Conservation (phyloP, 73 alveolate species). For the Tetrahymena borealis region DNA sequence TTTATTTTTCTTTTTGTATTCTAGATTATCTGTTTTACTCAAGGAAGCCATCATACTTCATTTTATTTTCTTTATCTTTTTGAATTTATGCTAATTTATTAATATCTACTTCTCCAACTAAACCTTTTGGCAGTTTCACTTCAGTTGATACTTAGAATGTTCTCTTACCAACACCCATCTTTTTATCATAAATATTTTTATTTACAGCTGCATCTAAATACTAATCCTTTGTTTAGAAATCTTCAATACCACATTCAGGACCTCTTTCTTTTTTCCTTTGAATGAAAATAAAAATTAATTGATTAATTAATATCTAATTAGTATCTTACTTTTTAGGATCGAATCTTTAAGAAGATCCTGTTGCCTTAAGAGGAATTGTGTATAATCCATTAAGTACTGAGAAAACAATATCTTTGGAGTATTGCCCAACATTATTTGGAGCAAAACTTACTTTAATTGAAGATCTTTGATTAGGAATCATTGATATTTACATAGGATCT, state of each 20-base stretch:
- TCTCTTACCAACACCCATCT: slow-evolving; percentile 15
- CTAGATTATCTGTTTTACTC: slow-evolving; percentile 29
- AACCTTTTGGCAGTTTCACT: slow-evolving; percentile 3
- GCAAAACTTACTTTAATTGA: slow-evolving; percentile 25
- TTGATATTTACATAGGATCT: neutral
- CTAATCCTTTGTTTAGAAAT: slow-evolving; percentile 9
- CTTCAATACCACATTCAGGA: slow-evolving; percentile 34
- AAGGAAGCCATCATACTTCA: slow-evolving; percentile 9
- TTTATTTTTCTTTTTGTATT: slow-evolving; percentile 20
- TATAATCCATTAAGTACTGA: slow-evolving; percentile 9
- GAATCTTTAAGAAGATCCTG: neutral
- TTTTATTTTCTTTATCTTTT: slow-evolving; percentile 14
- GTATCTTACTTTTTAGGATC: neutral
- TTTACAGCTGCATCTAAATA: slow-evolving; percentile 29
- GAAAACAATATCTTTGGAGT: slow-evolving; percentile 2
- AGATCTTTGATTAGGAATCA: slow-evolving; percentile 9
- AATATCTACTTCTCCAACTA: slow-evolving; percentile 16
- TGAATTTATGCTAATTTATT: slow-evolving; percentile 15
- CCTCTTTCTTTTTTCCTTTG: slow-evolving; percentile 31
- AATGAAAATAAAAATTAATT: slow-evolving; percentile 4
- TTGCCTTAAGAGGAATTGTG: slow-evolving; percentile 1
- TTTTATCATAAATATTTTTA: slow-evolving; percentile 7
- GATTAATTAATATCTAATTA: neutral
- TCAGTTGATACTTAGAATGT: neutral
- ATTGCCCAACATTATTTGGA: slow-evolving; percentile 39